Evolutionary conservation across 768 basidiomycete species (phyloP), one percentile per base, ranked within the genome.

Genomic region (Tylopilus vinaceipallidus): DNA sequence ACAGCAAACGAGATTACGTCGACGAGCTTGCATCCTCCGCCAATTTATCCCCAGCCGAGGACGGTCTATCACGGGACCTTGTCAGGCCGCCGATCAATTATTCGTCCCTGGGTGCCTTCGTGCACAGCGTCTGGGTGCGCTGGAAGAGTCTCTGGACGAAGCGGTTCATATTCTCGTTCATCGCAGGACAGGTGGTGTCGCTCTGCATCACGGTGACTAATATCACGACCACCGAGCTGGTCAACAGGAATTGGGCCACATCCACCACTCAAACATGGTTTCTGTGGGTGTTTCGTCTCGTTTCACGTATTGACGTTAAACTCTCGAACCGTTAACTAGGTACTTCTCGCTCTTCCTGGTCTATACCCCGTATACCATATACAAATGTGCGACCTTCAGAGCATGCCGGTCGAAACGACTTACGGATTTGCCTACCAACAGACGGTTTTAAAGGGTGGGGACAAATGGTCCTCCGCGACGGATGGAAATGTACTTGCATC

Each of bases 281-380:
- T 71, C 66, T 91, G 91, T 91, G 62, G 58, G 85, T 77, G 14
- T 33, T 26, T 23, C 3, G 1, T 47, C 42, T 42, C 17, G 13
- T 17, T 32, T 9, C 27, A 16, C 12, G 20, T 1, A 1, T 9
- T 42, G 13, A 10, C 29, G 17, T 30, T 50, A 5, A 58, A 40
- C 20, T 14, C 24, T 33, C 29, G 26, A 6, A 17, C 26, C 14
- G 5, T 41, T 54, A 12, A 30, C 13, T 27, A 92, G 91, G 56
- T 93, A 94, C 69, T 84, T 91, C 60, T 77, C 88, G 5, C 62
- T 94, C 20, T 88, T 87, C 65, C 39, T 76, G 23, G 69, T 82
- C 47, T 94, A 92, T 63, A 91, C 91, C 20, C 91, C 91, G 0
- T 93, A 91, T 72, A 94, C 91, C 32, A 88, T 94, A 29, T 92